These are phyloP conservation scores for Cordyceps javanica DNA, from an alignment of 2,329 filamentous ascomycete species.

Conservation along the genomic window DNA sequence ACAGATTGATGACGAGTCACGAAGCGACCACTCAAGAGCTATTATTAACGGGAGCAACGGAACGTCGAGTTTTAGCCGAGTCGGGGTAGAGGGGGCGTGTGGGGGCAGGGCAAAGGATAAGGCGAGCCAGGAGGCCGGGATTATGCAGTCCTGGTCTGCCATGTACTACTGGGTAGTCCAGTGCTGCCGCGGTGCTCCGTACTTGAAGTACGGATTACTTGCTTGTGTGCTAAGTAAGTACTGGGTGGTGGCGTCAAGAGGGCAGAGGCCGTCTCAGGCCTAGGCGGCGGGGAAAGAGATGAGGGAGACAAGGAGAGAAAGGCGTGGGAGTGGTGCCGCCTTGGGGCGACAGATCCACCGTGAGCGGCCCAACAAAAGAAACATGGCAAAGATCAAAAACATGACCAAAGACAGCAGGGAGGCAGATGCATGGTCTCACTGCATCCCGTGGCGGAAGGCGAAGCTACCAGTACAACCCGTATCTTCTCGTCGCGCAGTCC, in stretches of 20 bases:
- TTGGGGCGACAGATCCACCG: not conserved
- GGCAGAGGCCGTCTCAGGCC: not conserved
- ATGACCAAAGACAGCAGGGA: not conserved
- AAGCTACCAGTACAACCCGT: not conserved
- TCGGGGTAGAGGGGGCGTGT: conserved; percentile 8
- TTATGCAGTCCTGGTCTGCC: not conserved
- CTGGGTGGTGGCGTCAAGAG: not conserved
- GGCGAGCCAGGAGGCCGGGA: conserved; percentile 6
- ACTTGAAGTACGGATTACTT: not conserved
- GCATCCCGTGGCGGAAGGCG: not conserved
- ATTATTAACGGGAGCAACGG: conserved; percentile 8
- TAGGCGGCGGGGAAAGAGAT: conserved; percentile 5
- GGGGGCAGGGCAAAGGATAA: conserved; percentile 1
- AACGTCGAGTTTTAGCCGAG: conserved; percentile 10
- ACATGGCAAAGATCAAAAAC: not conserved
- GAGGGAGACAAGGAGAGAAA: not conserved
- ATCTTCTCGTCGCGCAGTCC: not conserved
- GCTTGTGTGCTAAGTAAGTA: not conserved
- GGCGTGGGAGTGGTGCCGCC: not conserved
- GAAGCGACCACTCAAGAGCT: not conserved
- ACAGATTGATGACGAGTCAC: conserved; percentile 6
- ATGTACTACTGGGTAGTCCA: not conserved
- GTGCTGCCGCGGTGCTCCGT: too few relatives aligned
- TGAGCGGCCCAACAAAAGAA: conserved; percentile 4
- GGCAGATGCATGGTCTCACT: not conserved